phyloP scores from a whole-genome alignment of 2,329 filamentous ascomycete species.

The Chrysoporthe austroafricana region DNA sequence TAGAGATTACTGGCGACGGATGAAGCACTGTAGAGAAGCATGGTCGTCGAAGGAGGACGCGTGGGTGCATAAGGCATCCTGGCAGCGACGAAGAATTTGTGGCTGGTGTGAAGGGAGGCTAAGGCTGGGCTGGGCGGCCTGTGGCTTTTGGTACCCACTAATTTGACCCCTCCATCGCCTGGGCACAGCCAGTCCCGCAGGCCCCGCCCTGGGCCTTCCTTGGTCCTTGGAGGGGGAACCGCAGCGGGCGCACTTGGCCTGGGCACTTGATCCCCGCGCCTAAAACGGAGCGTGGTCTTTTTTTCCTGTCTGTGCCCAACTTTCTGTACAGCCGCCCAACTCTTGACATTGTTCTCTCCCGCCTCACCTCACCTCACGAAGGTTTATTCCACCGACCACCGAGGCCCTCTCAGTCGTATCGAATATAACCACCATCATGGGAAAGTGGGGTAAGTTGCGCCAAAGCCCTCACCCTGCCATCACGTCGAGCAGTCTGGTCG shows the following conservation, averaged over 20 bases:
- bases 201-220: no score
- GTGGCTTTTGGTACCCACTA: background rate
- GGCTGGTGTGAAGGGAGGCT: background rate
- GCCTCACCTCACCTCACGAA: background rate
- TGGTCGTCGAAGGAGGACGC: background rate
- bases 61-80: background rate
- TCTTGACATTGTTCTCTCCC: constrained; percentile 14
- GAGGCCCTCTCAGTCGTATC: background rate
- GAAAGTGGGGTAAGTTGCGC: constrained; percentile 29
- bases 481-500: background rate
- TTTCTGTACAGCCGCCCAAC: constrained; percentile 17
- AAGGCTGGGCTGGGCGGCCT: background rate
- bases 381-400: background rate
- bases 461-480: background rate
- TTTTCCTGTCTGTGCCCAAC: constrained; percentile 5
- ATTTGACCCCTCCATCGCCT: background rate
- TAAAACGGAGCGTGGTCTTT: constrained; percentile 16
- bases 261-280: constrained; percentile 14
- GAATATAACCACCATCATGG: constrained; percentile 19
- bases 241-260: background rate
- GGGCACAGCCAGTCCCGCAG: no score
- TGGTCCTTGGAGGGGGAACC: no score
- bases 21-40: background rate
- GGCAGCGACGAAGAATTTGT: background rate
- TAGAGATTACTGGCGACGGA: no score